Evolutionary conservation across 495 filamentous ascomycete genomes (phyloP).

Genomic region (Symbiotaphrina buchneri): DNA sequence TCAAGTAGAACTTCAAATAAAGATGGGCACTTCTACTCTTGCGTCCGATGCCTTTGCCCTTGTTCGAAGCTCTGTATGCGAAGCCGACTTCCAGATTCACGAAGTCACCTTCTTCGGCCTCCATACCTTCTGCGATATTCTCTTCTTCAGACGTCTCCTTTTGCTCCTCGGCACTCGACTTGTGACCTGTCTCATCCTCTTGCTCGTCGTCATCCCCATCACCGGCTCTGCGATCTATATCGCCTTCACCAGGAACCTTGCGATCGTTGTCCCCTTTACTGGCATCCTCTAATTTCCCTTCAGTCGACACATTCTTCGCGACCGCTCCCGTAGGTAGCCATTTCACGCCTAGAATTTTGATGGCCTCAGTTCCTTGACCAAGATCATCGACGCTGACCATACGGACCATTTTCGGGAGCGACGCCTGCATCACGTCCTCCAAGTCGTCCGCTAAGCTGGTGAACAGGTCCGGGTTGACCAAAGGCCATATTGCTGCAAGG

Average conservation of each 20-base stretch:
- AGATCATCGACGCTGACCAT: conserved; percentile 51
- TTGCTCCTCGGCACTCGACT: neutral
- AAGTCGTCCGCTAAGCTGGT: conserved; percentile 36
- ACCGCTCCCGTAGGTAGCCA: conserved; percentile 48
- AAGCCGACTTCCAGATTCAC: conserved; percentile 49
- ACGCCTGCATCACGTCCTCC: conserved; percentile 53
- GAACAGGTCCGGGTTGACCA: conserved; percentile 51
- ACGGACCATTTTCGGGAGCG: conserved; percentile 33
- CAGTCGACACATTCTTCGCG: conserved; percentile 25
- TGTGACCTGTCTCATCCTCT: neutral
- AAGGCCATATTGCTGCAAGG: conserved; percentile 37
- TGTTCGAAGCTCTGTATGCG: conserved; percentile 37
- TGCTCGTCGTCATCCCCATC: too few relatives aligned
- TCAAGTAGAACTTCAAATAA: conserved; percentile 43
- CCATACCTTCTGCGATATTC: conserved; percentile 36
- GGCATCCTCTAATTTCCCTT: conserved; percentile 24
- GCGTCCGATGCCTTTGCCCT: too few relatives aligned
- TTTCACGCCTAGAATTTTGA: conserved; percentile 37
- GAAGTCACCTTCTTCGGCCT: conserved; percentile 52
- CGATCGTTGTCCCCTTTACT: conserved; percentile 24
- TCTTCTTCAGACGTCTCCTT: conserved; percentile 10
- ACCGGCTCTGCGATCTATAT: conserved; percentile 8
- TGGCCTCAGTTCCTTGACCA: conserved; percentile 40
- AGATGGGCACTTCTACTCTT: conserved; percentile 56
- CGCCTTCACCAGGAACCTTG: conserved; percentile 20